phyloP scores from a whole-genome alignment of 805 yeast species.

The Lipomyces oligophaga region DNA sequence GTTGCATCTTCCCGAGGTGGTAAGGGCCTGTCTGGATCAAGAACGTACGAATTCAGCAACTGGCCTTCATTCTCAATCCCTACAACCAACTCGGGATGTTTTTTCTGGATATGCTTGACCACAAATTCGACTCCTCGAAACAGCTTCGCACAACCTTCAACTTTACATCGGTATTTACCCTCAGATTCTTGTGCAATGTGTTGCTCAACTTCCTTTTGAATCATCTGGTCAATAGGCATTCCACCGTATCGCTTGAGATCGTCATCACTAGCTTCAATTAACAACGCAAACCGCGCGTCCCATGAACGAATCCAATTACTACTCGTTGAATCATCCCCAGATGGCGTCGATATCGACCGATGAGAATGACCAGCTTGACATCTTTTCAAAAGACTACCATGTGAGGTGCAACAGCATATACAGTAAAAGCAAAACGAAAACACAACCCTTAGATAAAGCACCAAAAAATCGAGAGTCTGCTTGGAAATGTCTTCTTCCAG shows the following conservation, averaged over 20 bases:
- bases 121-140: constrained; percentile 30
- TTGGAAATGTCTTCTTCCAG: constrained; percentile 19
- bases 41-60: constrained; percentile 20
- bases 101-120: constrained; percentile 24
- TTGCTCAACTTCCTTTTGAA: constrained; percentile 7
- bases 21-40: constrained; percentile 20
- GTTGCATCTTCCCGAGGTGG: constrained; percentile 23
- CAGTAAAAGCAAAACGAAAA: constrained; percentile 27
- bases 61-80: constrained; percentile 7
- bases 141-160: constrained; percentile 25
- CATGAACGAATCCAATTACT: constrained; percentile 25
- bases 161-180: constrained; percentile 25
- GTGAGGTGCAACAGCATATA: constrained; percentile 16
- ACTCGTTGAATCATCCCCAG: constrained; percentile 3
- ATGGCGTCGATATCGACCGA: constrained; percentile 9
- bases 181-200: constrained; percentile 26
- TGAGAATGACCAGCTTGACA: constrained; percentile 27
- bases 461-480: constrained; percentile 19
- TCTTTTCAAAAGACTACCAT: constrained; percentile 19
- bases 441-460: constrained; percentile 24
- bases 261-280: constrained; percentile 14
- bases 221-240: constrained; percentile 10
- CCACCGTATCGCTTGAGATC: constrained; percentile 25
- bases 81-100: constrained; percentile 25
- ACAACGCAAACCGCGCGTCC: constrained; percentile 20